Conservation (phyloP, 1,139 yeast genomes). For the Suhomyces bokatorum region DNA sequence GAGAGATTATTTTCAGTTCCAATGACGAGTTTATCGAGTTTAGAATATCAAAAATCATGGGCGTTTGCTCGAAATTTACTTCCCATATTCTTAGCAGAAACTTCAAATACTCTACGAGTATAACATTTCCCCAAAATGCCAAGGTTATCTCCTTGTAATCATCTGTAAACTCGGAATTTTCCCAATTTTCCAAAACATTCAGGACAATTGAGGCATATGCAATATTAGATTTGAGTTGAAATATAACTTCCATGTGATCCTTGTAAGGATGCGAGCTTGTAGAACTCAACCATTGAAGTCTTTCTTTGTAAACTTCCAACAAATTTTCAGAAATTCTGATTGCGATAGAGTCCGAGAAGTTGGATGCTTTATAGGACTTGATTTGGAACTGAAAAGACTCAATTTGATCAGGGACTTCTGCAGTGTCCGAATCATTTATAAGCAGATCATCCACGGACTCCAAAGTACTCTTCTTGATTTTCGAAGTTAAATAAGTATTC, state of each 20-base stretch:
- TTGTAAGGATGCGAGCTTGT: not conserved
- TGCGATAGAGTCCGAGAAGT: slow-evolving; percentile 13
- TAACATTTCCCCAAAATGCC: not conserved
- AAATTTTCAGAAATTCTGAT: slow-evolving; percentile 14
- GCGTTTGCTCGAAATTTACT: not conserved
- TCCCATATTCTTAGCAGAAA: not conserved
- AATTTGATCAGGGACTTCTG: slow-evolving; percentile 11
- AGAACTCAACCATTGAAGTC: not conserved
- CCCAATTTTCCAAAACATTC: not conserved
- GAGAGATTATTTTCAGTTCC: not conserved
- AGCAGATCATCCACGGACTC: not conserved
- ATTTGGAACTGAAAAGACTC: slow-evolving; percentile 22
- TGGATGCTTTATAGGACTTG: slow-evolving; percentile 15
- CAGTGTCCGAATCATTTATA: not conserved
- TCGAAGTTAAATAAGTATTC: slow-evolving; percentile 29
- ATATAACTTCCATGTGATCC: slow-evolving; percentile 4
- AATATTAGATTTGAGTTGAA: slow-evolving; percentile 3
- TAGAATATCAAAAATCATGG: not conserved
- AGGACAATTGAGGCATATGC: not conserved
- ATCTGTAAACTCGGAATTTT: not conserved
- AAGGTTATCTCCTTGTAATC: not conserved
- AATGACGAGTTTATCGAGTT: not conserved
- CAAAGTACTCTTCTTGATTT: slow-evolving; percentile 5
- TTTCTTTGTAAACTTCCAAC: slow-evolving; percentile 2
- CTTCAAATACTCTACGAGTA: not conserved